Evolutionary conservation across 1,284 basidiomycete genomes (phyloP).

Genomic region (Erythrobasidium hasegawianum): DNA sequence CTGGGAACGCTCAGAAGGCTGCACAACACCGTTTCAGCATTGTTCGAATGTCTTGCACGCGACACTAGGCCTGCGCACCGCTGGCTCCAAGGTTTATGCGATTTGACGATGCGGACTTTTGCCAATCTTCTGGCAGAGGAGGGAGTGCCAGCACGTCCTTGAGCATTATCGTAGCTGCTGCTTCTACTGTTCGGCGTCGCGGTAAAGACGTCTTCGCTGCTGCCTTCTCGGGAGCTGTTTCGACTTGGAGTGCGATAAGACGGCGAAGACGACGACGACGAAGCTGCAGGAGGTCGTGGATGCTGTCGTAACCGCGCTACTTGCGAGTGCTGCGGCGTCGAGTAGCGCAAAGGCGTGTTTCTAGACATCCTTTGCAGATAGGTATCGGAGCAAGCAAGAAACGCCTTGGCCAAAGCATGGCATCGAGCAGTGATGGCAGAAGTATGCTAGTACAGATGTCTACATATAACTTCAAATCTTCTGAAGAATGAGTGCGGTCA

Average conservation of each 20-base stretch:
- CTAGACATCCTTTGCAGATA: neutral
- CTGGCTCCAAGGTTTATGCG: constrained; percentile 23
- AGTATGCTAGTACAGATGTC: no score
- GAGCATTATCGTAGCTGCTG: constrained; percentile 2
- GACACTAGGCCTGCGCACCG: neutral
- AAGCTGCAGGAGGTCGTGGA: neutral
- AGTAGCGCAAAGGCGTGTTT: constrained; percentile 13
- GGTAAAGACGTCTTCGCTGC: neutral
- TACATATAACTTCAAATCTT: no score
- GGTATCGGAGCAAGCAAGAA: no score
- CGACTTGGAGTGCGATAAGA: constrained; percentile 6
- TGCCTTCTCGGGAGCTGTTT: neutral
- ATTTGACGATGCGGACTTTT: constrained; percentile 14
- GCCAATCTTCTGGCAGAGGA: constrained; percentile 8
- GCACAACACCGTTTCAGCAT: neutral
- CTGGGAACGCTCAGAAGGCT: constrained; percentile 13
- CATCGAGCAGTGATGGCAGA: no score
- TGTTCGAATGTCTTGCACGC: neutral
- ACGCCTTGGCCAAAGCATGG: no score
- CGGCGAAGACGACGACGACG: neutral
- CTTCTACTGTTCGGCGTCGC: neutral
- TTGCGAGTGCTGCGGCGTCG: constrained; percentile 21
- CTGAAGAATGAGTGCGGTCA: no score
- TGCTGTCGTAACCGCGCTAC: constrained; percentile 4
- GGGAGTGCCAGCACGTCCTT: constrained; percentile 15